A percentile compares a stretch with the other conserved stretches of the same genome.
phyloP scores from a whole-genome alignment of 1,284 basidiomycete species.

The Prillingera fragicola region DNA sequence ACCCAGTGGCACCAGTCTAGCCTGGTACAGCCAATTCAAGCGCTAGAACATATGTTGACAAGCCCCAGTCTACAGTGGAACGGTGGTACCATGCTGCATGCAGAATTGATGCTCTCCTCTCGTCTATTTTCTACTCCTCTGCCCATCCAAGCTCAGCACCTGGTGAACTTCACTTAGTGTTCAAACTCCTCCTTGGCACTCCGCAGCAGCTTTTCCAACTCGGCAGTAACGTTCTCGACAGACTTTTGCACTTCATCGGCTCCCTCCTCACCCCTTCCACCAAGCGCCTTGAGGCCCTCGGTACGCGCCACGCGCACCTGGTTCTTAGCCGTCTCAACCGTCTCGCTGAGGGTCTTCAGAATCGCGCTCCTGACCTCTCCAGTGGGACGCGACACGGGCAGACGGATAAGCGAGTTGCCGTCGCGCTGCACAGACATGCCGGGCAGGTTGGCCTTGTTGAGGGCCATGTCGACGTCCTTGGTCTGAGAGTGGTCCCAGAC shows the following conservation, averaged over 20 bases:
- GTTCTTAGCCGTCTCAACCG: slow-evolving; percentile 42
- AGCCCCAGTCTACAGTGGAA: too few species aligned
- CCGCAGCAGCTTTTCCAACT: slow-evolving; percentile 35
- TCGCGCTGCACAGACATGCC: slow-evolving; percentile 42
- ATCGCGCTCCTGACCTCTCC: slow-evolving; percentile 38
- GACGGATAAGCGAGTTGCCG: slow-evolving; percentile 29
- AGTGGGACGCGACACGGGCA: slow-evolving; percentile 42
- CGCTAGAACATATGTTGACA: too few species aligned
- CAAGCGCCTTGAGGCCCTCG: slow-evolving; percentile 41
- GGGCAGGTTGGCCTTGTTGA: slow-evolving; percentile 45
- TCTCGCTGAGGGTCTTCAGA: slow-evolving; percentile 27
- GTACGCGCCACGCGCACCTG: slow-evolving; percentile 40
- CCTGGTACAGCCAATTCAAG: too few species aligned
- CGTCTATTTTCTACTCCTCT: too few species aligned
- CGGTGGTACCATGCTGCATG: too few species aligned
- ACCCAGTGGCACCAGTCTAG: too few species aligned
- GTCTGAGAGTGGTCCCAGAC: slow-evolving; percentile 39
- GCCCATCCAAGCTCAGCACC: too few species aligned
- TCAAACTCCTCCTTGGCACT: slow-evolving; percentile 47
- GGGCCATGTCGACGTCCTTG: slow-evolving; percentile 44
- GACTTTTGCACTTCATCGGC: slow-evolving; percentile 41
- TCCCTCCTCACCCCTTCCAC: slow-evolving; percentile 34
- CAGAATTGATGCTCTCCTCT: too few species aligned
- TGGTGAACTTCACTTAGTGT: too few species aligned
- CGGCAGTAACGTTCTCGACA: slow-evolving; percentile 33